Base-by-base conservation (phyloP, 2,329 filamentous ascomycete genomes). In the Claviceps sp. region DNA sequence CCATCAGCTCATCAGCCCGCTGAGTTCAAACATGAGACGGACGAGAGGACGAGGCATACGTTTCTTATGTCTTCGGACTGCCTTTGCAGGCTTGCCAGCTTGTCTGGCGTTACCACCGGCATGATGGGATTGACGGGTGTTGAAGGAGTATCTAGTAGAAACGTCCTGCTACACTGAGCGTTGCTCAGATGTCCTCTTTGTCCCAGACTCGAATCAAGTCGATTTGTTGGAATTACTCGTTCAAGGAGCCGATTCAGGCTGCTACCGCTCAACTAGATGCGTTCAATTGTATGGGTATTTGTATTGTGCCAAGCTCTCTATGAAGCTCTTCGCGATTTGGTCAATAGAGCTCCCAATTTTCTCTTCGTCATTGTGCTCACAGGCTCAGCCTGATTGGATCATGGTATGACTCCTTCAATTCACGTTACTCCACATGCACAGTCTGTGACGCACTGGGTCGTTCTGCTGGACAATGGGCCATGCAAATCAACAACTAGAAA, bases 21-120 rank as follows among this genome's bases (percentile, higher is more conserved):
- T 19, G 47, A 40, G 47, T 19, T 22, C 16, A 11, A 26, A 26
- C 4, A 24, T 13, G 7, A 26, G 13, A 14, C 22, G 17, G 13
- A 46, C 6, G 26, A 6, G 24, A 8, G n/a, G 19, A 37, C 10
- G 17, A 40, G 19, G 8, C 80, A 68, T 75, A 94, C 89, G 78
- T 98, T 98, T 74, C 93, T 81, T 65, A 98, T 85, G 69, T 90
- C 87, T 58, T 90, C 82, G 60, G 89, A 81, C 66, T 90, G 85
- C 67, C 82, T 81, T 75, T 98, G 93, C 60, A 98, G 82, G 69
- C 83, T 81, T 60, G 93, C 86, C 64, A 98, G 81, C 75, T 94
- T 90, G 60, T 96, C 88, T 57, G 90, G 82, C 57, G 81, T 85
- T 59, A 98, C 89, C 59, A 96, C 84, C 58, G 93, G 91, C 93